phyloP scores from a whole-genome alignment of 2,329 filamentous ascomycete species.

The Tolypocladium endophyticum region DNA sequence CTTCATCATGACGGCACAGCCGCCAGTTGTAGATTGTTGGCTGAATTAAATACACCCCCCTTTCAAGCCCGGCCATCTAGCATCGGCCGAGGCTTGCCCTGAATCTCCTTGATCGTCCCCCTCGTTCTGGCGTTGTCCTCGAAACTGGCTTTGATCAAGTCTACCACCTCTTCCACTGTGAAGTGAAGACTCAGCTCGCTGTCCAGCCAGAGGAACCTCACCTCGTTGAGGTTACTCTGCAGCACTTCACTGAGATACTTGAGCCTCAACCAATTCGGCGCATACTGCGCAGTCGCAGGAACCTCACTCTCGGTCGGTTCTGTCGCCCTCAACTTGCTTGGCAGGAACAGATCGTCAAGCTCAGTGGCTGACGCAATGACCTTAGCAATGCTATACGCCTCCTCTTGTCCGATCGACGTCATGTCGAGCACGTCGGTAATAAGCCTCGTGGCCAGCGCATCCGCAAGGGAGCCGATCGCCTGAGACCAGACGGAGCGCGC shows the following conservation, averaged over 20 bases:
- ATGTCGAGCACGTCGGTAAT: constrained; percentile 53
- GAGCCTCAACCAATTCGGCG: constrained; percentile 50
- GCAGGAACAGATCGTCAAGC: constrained; percentile 50
- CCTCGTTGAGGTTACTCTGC: constrained; percentile 55
- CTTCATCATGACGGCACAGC: neutral
- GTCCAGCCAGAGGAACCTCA: constrained; percentile 53
- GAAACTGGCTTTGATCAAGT: constrained; percentile 53
- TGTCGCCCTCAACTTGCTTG: constrained; percentile 23
- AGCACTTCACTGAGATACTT: constrained; percentile 55
- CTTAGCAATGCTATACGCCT: constrained; percentile 50
- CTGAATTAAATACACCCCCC: neutral
- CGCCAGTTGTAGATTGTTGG: neutral
- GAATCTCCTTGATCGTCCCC: constrained; percentile 48
- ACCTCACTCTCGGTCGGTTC: constrained; percentile 26
- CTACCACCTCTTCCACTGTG: constrained; percentile 47
- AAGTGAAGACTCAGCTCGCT: constrained; percentile 57
- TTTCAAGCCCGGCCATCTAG: neutral
- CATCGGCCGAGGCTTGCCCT: constrained; percentile 34
- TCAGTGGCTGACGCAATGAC: constrained; percentile 46
- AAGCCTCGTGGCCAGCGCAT: constrained; percentile 48
- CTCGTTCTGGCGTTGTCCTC: constrained; percentile 50
- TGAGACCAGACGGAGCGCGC: constrained; percentile 52
- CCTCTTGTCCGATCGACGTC: constrained; percentile 49
- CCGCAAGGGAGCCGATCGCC: constrained; percentile 48
- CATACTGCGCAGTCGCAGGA: constrained; percentile 49